Percentiles rank a stretch among this genome's conserved stretches.
Conservation (phyloP, 2,329 filamentous ascomycete species). For the Aspergillus hortae region DNA sequence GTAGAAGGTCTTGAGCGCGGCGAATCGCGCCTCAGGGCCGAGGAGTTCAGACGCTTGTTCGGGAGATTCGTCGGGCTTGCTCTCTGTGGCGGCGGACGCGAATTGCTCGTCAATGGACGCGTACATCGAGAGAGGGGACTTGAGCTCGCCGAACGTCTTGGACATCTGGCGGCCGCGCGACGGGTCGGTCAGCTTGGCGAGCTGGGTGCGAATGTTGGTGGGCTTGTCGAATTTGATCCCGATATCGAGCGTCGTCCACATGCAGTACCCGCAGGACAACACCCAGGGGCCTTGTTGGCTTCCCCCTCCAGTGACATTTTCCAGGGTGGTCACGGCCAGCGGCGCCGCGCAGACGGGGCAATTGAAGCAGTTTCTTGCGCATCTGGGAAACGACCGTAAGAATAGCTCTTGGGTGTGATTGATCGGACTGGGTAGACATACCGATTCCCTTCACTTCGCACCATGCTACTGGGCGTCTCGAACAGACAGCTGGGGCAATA, state of each 20-base stretch:
- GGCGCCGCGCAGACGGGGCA: constrained; percentile 86
- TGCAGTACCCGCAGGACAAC: constrained; percentile 83
- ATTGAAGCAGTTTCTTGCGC: constrained; percentile 91
- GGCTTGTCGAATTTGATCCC: constrained; percentile 86
- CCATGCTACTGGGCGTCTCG: constrained; percentile 88
- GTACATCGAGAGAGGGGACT: constrained; percentile 36
- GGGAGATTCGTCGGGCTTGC: constrained; percentile 32
- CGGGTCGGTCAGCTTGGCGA: constrained; percentile 63
- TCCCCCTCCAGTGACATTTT: constrained; percentile 48
- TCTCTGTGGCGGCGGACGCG: constrained; percentile 20
- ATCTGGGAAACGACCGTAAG: constrained; percentile 53
- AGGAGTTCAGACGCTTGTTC: constrained; percentile 38
- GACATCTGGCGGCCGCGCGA: constrained; percentile 37
- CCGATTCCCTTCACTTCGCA: constrained; percentile 92
- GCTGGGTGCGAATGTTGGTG: constrained; percentile 78
- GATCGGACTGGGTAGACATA: constrained; percentile 42
- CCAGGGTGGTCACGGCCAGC: constrained; percentile 69
- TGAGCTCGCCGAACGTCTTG: constrained; percentile 36
- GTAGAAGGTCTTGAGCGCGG: constrained; percentile 75
- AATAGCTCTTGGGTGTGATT: not conserved
- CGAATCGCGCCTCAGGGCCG: constrained; percentile 68
- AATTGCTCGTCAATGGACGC: constrained; percentile 33
- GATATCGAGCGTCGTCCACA: constrained; percentile 87
- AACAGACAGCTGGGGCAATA: constrained; percentile 95
- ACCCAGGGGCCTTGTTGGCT: constrained; percentile 62